Evolutionary conservation across 768 basidiomycete genomes (phyloP).

Genomic region (Mycena venus): DNA sequence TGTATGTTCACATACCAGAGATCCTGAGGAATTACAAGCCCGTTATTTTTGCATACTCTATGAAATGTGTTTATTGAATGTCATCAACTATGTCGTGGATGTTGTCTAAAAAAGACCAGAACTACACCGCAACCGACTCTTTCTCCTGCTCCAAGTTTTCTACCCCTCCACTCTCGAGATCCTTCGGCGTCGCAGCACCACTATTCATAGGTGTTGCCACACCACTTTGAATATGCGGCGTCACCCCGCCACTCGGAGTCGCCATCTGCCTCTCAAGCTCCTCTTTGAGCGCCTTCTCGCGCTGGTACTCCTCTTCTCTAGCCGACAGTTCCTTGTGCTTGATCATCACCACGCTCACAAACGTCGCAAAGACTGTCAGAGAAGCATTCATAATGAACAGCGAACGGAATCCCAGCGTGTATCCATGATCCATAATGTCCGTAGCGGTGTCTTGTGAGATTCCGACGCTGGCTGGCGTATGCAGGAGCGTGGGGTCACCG

Average conservation of each 20-base stretch:
- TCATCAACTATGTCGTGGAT: no score
- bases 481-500: slow-evolving; percentile 59
- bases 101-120: no score
- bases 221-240: no score
- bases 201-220: no score
- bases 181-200: slow-evolving; percentile 13
- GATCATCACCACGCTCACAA: slow-evolving; percentile 71
- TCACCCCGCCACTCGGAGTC: not conserved
- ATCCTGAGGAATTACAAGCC: no score
- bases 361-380: slow-evolving; percentile 66
- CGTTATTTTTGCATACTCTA: no score
- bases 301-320: slow-evolving; percentile 67
- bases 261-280: slow-evolving; percentile 18
- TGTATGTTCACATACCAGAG: no score
- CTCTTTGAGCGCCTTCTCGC: slow-evolving; percentile 49
- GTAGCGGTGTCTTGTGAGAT: slow-evolving; percentile 53
- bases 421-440: slow-evolving; percentile 62
- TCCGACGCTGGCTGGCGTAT: slow-evolving; percentile 47
- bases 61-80: no score
- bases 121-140: no score
- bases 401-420: slow-evolving; percentile 67
- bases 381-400: slow-evolving; percentile 75
- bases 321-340: slow-evolving; percentile 71
- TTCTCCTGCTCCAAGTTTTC: no score
- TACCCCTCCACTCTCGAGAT: not conserved